These are phyloP conservation scores for Blastocystis hominis DNA, from an alignment of 352 stramenopile genomes.

Conservation along the genomic window DNA sequence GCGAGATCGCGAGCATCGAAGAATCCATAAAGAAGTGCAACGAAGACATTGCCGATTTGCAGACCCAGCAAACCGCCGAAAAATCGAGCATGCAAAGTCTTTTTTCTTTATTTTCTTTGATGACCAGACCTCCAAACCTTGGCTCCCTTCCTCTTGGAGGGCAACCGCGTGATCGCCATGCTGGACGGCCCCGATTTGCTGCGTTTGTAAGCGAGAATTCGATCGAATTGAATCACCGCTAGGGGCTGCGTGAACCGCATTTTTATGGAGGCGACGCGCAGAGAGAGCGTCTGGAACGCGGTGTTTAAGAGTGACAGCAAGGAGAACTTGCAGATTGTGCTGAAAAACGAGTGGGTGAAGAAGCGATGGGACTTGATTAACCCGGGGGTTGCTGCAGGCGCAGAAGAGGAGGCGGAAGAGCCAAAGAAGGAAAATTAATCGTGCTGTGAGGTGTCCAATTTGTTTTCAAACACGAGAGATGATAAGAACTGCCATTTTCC, in stretches of 20 bases:
- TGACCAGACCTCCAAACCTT: background rate
- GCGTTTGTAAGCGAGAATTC: background rate
- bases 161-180: background rate
- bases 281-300: background rate
- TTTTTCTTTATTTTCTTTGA: background rate
- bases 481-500: background rate
- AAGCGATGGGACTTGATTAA: slow-evolving; percentile 2
- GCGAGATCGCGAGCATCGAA: background rate
- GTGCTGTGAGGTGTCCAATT: background rate
- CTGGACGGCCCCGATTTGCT: background rate
- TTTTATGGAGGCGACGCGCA: background rate
- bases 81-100: background rate
- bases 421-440: background rate
- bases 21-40: background rate
- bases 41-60: background rate
- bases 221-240: background rate
- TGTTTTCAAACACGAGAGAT: background rate
- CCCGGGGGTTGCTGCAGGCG: background rate
- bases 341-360: slow-evolving; percentile 1
- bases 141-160: slow-evolving; percentile 13
- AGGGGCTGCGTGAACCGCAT: slow-evolving; percentile 9
- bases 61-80: background rate
- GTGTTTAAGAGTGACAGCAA: background rate
- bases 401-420: background rate
- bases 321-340: background rate